phyloP scores from a whole-genome alignment of 371 early-diverging fungal species.

The Gilbertella persicaria region DNA sequence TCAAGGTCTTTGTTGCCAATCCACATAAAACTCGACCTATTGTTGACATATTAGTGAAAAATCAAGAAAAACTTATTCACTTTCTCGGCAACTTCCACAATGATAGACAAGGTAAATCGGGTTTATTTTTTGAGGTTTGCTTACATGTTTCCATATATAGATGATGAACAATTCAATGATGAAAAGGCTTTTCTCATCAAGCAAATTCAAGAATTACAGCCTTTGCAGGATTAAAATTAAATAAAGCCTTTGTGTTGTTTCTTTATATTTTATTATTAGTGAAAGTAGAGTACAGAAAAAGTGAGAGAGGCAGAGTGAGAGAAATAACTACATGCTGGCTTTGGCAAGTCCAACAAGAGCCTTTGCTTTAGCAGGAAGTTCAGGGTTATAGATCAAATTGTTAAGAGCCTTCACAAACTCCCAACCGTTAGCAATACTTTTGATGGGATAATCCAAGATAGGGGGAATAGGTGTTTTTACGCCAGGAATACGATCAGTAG shows the following conservation, averaged over 20 bases:
- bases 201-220: conserved; percentile 75
- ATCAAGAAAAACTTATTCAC: conserved; percentile 85
- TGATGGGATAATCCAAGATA: conserved; percentile 65
- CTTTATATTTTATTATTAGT: conserved; percentile 1
- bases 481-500: conserved; percentile 71
- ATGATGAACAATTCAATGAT: conserved; percentile 98
- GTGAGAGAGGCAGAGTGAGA: neutral
- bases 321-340: conserved; percentile 19
- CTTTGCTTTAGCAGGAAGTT: conserved; percentile 36
- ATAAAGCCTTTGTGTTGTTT: neutral
- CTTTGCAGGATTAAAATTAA: conserved; percentile 38
- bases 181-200: conserved; percentile 96
- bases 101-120: conserved; percentile 80
- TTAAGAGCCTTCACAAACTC: conserved; percentile 46
- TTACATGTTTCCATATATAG: conserved; percentile 34
- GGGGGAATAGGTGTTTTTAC: conserved; percentile 77
- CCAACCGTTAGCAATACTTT: conserved; percentile 40
- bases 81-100: conserved; percentile 92
- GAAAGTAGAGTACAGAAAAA: neutral
- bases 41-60: conserved; percentile 88
- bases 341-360: conserved; percentile 46
- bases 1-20: conserved; percentile 98
- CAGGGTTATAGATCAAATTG: conserved; percentile 44
- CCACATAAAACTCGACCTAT: conserved; percentile 95
- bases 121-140: neutral